Evolutionary conservation across 1,284 basidiomycete species (phyloP).

Genomic region (Trichosporon coremiiforme): DNA sequence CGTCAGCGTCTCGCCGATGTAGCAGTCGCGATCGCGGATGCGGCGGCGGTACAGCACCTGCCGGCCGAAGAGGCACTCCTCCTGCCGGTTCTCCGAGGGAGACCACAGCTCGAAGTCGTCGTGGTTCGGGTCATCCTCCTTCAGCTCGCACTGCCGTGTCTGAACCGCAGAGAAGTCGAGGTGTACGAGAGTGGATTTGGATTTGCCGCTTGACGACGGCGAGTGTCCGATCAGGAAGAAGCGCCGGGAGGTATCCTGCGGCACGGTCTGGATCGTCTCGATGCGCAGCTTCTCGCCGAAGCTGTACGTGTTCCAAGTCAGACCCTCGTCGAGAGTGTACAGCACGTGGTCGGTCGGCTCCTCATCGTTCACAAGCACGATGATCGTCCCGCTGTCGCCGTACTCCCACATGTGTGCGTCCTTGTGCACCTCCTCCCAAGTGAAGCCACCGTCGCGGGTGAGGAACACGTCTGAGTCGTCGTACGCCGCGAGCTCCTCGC

Average conservation of each 20-base stretch:
- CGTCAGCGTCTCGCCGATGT: slow-evolving; percentile 67
- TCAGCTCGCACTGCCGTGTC: slow-evolving; percentile 17
- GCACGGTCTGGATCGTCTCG: slow-evolving; percentile 79
- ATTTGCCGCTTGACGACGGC: slow-evolving; percentile 60
- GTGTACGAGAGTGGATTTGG: slow-evolving; percentile 71
- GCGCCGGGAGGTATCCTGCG: slow-evolving; percentile 82
- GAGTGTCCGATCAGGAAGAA: slow-evolving; percentile 82
- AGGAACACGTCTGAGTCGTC: slow-evolving; percentile 92
- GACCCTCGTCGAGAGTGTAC: slow-evolving; percentile 86
- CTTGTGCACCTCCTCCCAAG: slow-evolving; percentile 98
- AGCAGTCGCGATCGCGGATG: slow-evolving; percentile 74
- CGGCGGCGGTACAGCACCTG: slow-evolving; percentile 87
- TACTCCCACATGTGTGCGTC: slow-evolving; percentile 98
- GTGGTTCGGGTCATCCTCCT: slow-evolving; percentile 68
- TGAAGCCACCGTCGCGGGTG: slow-evolving; percentile 93
- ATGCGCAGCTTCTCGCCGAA: slow-evolving; percentile 81
- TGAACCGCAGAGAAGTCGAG: slow-evolving; percentile 68
- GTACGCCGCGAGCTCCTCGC: slow-evolving; percentile 77
- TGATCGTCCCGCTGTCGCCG: slow-evolving; percentile 91
- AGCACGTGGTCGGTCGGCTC: slow-evolving; percentile 84
- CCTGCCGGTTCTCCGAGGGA: slow-evolving; percentile 76
- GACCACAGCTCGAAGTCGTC: slow-evolving; percentile 97
- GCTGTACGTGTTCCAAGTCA: slow-evolving; percentile 81
- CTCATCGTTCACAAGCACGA: slow-evolving; percentile 94
- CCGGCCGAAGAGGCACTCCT: slow-evolving; percentile 80